Evolutionary conservation across 2,329 filamentous ascomycete species (phyloP), one percentile per base, ranked within the genome.

Genomic region (Emmonsia crescens): DNA sequence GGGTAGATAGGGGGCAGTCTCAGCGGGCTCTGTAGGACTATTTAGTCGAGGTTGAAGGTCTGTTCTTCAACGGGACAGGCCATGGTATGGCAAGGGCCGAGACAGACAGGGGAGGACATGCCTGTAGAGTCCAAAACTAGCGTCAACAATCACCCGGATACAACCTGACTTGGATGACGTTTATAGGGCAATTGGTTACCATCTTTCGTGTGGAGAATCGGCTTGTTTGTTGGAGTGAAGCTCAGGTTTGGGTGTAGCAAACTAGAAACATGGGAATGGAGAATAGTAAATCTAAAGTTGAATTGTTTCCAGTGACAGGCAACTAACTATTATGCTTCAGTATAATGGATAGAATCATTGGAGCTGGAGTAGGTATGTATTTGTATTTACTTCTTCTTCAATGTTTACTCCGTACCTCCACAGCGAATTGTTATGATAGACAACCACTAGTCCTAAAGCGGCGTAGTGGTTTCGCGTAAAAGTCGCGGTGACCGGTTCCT

Each of bases 391-490:
- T n/a, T n/a, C n/a, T n/a, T n/a, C n/a, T n/a, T n/a, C n/a, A n/a
- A n/a, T n/a, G n/a, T n/a, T n/a, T n/a, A n/a, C n/a, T n/a, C n/a
- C n/a, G n/a, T n/a, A n/a, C n/a, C n/a, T n/a, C n/a, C n/a, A n/a
- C 42, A 46, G 42, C n/a, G 24, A 16, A 29, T n/a, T 51, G 48
- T 51, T 51, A 29, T 51, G 48, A 29, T 51, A 29, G 27, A 51
- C 9, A 27, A 3, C 36, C 59, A 24, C 59, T 60, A 60, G 59
- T n/a, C 48, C 59, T 24, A 42, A 44, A 33, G 21, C 21, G 24
- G 59, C 10, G 27, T 60, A 55, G 59, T 44, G 46, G 33, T 49
- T 38, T 54, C 59, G 59, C 59, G 59, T 55, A 60, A 54, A 60
- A 33, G 29, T 54, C 59, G 59, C 57, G 57, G 24, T 44, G 44